A percentile compares a stretch with the other conserved stretches of the same genome.
Evolutionary conservation across 2,329 filamentous ascomycete species (phyloP).

Genomic region (Colletotrichum chrysophilum): DNA sequence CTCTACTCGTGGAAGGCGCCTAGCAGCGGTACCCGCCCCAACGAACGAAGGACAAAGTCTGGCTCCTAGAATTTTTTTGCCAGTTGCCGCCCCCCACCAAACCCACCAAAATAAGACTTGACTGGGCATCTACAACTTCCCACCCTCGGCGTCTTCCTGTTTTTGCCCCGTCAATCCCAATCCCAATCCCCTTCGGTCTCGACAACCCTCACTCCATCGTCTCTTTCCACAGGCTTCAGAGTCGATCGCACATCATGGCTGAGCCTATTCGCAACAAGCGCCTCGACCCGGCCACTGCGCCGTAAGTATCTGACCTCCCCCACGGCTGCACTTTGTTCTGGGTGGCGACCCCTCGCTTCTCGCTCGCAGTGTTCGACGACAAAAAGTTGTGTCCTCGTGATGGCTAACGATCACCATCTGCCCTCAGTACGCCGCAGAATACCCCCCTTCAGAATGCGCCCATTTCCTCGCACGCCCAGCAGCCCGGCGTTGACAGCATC

Average conservation of each 20-base stretch:
- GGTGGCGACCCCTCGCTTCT: conserved; percentile 22
- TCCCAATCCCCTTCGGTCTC: neutral
- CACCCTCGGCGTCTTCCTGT: conserved; percentile 2
- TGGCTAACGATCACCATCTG: conserved; percentile 22
- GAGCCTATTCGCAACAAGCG: conserved; percentile 70
- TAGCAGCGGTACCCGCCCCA: conserved; percentile 17
- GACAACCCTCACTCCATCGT: conserved; percentile 1
- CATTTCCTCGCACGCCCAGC: conserved; percentile 96
- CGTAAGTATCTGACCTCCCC: conserved; percentile 50
- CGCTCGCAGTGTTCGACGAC: neutral
- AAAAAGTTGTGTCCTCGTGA: conserved; percentile 12
- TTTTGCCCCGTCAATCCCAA: conserved; percentile 6
- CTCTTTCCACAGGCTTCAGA: neutral
- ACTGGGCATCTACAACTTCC: conserved; percentile 20
- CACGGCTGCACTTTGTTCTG: neutral
- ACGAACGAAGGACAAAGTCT: conserved; percentile 10
- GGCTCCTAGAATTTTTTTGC: conserved; percentile 11
- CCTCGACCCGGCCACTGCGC: conserved; percentile 59
- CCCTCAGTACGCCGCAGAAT: conserved; percentile 90
- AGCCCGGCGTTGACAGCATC: conserved; percentile 92
- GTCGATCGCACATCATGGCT: conserved; percentile 51
- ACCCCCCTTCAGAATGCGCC: conserved; percentile 94
- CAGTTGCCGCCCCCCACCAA: conserved; percentile 18
- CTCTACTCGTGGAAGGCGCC: conserved; percentile 6
- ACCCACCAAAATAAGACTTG: conserved; percentile 23